Base-by-base conservation (phyloP, 2,329 filamentous ascomycete species). In the Aspergillus uvarum region DNA sequence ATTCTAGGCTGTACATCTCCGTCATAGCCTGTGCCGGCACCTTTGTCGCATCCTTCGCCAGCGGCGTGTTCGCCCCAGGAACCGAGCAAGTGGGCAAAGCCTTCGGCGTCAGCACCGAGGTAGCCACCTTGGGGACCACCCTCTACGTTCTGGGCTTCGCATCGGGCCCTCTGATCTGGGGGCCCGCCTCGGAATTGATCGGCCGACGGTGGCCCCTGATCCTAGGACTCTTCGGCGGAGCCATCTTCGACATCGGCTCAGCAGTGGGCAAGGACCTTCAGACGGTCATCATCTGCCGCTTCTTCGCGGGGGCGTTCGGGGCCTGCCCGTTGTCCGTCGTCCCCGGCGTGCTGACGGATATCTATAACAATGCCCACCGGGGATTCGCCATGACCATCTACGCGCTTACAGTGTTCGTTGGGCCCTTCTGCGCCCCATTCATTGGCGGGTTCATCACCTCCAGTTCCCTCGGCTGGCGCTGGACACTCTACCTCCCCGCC, bases 41-140 rank as follows among this genome's bases (percentile, higher is more conserved):
- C 2, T 72, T 85, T 7, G 72, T 76, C 4, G 74, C 81, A 2
- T 79, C 83, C 0, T 82, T 85, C 54, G 78, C 78, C 1, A 76
- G 74, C 5, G 87, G 84, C 71, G 86, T 91, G 66, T 91, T 91
- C 75, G 89, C 88, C 1, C 79, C 86, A 14, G 87, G 87, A 4
- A 89, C 86, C 1, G 62, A 64, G 6, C 67, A 76, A 14, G 81
- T 90, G 5, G 83, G 85, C n/a, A 54, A 60, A 16, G 72, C 79
- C 16, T 82, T 83, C 64, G 61, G 75, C 5, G 76, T 82, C 3
- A 72, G 75, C 10, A 67, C 58, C 4, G 75, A 80, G 61, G 75
- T 81, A 3, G 69, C 76, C 2, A 75, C 71, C 0, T 70, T 82
- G 2, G 80, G 80, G 12, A 79, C 80, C 3, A 77, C 77, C 0